Conservation (phyloP, 306 rosid genomes). For the Vicia faba region DNA sequence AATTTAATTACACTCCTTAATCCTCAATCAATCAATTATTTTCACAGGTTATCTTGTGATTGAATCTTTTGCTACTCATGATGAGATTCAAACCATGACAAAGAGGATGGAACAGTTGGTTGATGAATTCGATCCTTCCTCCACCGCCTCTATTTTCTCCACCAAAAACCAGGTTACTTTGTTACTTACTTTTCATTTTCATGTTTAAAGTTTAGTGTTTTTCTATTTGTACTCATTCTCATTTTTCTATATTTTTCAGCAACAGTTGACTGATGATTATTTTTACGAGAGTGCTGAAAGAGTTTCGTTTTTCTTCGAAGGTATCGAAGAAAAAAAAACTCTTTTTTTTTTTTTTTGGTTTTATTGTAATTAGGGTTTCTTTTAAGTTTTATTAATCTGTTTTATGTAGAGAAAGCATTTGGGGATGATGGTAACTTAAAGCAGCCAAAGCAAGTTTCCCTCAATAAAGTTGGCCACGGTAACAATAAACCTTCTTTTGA, state of each 20-base stretch:
- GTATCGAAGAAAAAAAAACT: constrained; percentile 35
- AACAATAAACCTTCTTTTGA: not conserved
- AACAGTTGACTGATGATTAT: constrained; percentile 59
- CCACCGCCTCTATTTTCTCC: constrained; percentile 86
- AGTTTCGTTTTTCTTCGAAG: constrained; percentile 88
- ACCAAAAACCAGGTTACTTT: constrained; percentile 76
- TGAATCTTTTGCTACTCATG: constrained; percentile 65
- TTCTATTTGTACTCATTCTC: not conserved
- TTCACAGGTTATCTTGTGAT: constrained; percentile 72
- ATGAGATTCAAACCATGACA: constrained; percentile 67
- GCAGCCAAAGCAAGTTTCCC: constrained; percentile 82
- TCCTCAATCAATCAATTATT: constrained; percentile 2
- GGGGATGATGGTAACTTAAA: constrained; percentile 76
- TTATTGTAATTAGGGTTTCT: not conserved
- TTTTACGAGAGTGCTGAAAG: constrained; percentile 76
- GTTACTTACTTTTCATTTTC: not conserved
- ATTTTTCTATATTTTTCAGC: constrained; percentile 49
- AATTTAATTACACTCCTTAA: not conserved
- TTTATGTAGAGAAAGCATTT: constrained; percentile 83
- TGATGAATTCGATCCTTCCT: constrained; percentile 65
- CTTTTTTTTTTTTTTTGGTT: constrained; percentile 24
- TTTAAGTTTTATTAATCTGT: constrained; percentile 5
- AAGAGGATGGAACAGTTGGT: constrained; percentile 79
- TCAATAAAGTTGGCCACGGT: constrained; percentile 98
- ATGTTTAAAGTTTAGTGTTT: not conserved